These are phyloP conservation scores for Lactarius sp. DNA, from an alignment of 768 basidiomycete genomes.

Conservation along the genomic window DNA sequence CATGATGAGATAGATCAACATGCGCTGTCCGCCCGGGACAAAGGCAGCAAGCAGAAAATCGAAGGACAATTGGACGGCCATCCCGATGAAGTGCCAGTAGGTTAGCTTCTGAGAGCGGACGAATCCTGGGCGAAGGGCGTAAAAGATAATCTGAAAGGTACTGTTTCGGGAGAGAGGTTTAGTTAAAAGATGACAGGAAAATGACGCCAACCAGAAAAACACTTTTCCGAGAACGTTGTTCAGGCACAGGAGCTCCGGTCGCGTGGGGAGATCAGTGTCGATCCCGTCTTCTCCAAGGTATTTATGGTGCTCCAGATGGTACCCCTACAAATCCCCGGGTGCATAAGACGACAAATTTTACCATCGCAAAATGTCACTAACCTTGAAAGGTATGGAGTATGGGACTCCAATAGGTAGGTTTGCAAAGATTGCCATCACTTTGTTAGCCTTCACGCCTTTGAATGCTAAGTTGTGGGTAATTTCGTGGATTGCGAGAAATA, in stretches of 20 bases:
- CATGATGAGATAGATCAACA: conserved; percentile 77
- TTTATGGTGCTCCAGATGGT: conserved; percentile 97
- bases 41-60: conserved; percentile 59
- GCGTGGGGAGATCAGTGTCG: conserved; percentile 92
- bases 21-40: conserved; percentile 37
- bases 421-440: conserved; percentile 81
- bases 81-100: conserved; percentile 80
- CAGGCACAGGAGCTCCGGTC: conserved; percentile 74
- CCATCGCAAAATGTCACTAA: conserved; percentile 30
- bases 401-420: conserved; percentile 94
- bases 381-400: conserved; percentile 95
- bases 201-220: conserved; percentile 74
- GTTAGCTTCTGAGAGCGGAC: conserved; percentile 80
- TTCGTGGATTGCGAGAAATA: conserved; percentile 97
- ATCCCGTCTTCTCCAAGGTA: conserved; percentile 92
- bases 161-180: conserved; percentile 37
- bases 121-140: conserved; percentile 92
- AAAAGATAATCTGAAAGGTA: conserved; percentile 97
- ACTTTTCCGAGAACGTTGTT: conserved; percentile 98
- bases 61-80: conserved; percentile 62
- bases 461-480: conserved; percentile 98
- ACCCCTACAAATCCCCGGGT: conserved; percentile 46
- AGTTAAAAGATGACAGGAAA: background rate
- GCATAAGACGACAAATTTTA: background rate
- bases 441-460: conserved; percentile 74